A percentile compares a stretch with the other conserved stretches of the same genome.
phyloP scores from a whole-genome alignment of 441 rosid genomes.

The Syzygium syzygioides region DNA sequence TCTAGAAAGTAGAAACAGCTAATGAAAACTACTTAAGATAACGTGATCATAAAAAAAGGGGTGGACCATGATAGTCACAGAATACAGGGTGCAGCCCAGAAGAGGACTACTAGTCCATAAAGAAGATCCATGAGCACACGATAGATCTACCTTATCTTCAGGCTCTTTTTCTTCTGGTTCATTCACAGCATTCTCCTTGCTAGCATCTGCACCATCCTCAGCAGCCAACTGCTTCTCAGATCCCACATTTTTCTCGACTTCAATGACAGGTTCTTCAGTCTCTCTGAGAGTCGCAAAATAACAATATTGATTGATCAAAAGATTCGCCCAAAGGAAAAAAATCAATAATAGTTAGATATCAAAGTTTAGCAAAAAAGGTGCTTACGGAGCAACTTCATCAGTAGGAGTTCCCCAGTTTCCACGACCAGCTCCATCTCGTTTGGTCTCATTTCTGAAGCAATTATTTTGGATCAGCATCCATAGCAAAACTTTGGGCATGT shows the following conservation, averaged over 20 bases:
- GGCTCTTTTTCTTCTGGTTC: slow-evolving; percentile 66
- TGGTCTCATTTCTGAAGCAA: slow-evolving; percentile 5
- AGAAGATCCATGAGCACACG: neutral
- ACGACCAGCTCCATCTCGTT: slow-evolving; percentile 21
- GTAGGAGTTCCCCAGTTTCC: slow-evolving; percentile 17
- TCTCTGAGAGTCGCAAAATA: slow-evolving; percentile 33
- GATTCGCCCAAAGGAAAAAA: neutral
- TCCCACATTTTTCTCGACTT: slow-evolving; percentile 40
- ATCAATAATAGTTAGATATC: neutral
- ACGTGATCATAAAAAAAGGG: neutral
- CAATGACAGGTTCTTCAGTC: slow-evolving; percentile 52
- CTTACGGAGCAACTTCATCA: slow-evolving; percentile 17
- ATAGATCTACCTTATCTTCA: slow-evolving; percentile 50
- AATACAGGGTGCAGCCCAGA: neutral
- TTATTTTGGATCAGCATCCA: neutral
- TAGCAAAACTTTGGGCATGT: neutral
- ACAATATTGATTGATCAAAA: neutral
- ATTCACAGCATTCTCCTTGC: slow-evolving; percentile 42
- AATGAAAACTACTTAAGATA: neutral
- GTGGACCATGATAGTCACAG: neutral
- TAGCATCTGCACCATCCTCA: slow-evolving; percentile 52
- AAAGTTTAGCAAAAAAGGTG: neutral
- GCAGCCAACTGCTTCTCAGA: slow-evolving; percentile 62
- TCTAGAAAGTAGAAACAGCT: neutral
- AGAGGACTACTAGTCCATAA: neutral